phyloP scores from a whole-genome alignment of 2,329 filamentous ascomycete species.

The Bipolaris gigantea region DNA sequence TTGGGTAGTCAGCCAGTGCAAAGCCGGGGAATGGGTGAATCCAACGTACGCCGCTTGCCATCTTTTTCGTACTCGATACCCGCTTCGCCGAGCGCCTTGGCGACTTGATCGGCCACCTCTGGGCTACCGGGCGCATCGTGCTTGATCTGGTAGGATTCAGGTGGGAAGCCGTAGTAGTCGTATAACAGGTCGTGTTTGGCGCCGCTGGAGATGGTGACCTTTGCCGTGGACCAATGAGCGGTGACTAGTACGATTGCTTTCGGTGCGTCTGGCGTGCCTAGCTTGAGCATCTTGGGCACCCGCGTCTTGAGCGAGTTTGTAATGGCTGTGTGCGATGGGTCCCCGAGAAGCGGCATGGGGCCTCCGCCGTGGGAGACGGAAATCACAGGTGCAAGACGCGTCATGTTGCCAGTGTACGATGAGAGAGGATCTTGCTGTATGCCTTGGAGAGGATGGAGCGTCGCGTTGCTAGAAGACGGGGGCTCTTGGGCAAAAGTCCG shows the following conservation, averaged over 20 bases:
- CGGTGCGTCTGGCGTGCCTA: constrained; percentile 55
- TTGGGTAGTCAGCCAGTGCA: too few species aligned
- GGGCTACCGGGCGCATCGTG: constrained; percentile 61
- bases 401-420: constrained; percentile 31
- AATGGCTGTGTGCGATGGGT: constrained; percentile 57
- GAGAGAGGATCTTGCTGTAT: constrained; percentile 34
- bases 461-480: constrained; percentile 17
- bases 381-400: constrained; percentile 45
- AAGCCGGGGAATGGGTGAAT: neutral
- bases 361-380: constrained; percentile 50
- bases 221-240: constrained; percentile 58
- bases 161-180: constrained; percentile 63
- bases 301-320: constrained; percentile 56
- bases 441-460: constrained; percentile 28
- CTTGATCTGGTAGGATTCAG: constrained; percentile 57
- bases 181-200: constrained; percentile 55
- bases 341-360: constrained; percentile 61
- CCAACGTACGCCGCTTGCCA: constrained; percentile 34
- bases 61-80: constrained; percentile 48
- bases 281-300: constrained; percentile 59
- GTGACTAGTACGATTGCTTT: constrained; percentile 61
- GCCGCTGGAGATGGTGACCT: constrained; percentile 57
- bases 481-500: constrained; percentile 14
- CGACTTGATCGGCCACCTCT: constrained; percentile 55
- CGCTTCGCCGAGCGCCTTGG: constrained; percentile 50